phyloP scores from a whole-genome alignment of 805 yeast species.

The Metschnikowia dekortorum region DNA sequence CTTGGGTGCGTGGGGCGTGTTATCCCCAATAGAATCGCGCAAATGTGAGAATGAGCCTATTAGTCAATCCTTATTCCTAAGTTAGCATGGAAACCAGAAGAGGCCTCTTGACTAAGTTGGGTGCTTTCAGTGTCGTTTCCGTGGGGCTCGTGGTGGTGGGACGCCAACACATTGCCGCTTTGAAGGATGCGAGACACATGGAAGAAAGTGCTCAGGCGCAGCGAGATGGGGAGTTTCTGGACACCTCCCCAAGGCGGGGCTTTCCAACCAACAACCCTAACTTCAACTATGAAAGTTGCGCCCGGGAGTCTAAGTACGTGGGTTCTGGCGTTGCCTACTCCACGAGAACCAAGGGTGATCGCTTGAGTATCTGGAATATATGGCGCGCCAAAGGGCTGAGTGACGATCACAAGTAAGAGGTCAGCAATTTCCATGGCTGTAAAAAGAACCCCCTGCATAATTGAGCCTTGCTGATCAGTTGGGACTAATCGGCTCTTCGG shows the following conservation, averaged over 20 bases:
- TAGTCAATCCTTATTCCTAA: not conserved
- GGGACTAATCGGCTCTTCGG: too few species aligned
- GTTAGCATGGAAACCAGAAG: slow-evolving; percentile 31
- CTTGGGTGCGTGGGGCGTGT: not conserved
- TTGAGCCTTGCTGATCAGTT: too few species aligned
- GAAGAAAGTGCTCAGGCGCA: slow-evolving; percentile 35
- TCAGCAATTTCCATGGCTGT: not conserved
- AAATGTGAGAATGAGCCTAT: not conserved
- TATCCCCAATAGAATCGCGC: not conserved
- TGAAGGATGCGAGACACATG: slow-evolving; percentile 32
- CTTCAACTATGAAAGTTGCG: slow-evolving; percentile 28
- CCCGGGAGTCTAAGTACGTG: slow-evolving; percentile 59
- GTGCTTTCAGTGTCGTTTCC: slow-evolving; percentile 28
- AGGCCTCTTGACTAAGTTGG: slow-evolving; percentile 34
- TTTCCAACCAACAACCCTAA: slow-evolving; percentile 40
- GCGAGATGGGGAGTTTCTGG: slow-evolving; percentile 25
- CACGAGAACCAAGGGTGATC: slow-evolving; percentile 57
- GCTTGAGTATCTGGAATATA: slow-evolving; percentile 29
- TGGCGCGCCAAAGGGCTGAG: slow-evolving; percentile 7
- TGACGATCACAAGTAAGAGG: not conserved
- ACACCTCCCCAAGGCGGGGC: slow-evolving; percentile 44
- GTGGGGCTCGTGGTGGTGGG: slow-evolving; percentile 30
- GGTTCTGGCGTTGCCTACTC: slow-evolving; percentile 62
- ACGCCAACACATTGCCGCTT: slow-evolving; percentile 30
- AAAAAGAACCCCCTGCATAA: too few species aligned